Evolutionary conservation across 2,329 filamentous ascomycete species (phyloP).

Genomic region (Aspergillus candidus): DNA sequence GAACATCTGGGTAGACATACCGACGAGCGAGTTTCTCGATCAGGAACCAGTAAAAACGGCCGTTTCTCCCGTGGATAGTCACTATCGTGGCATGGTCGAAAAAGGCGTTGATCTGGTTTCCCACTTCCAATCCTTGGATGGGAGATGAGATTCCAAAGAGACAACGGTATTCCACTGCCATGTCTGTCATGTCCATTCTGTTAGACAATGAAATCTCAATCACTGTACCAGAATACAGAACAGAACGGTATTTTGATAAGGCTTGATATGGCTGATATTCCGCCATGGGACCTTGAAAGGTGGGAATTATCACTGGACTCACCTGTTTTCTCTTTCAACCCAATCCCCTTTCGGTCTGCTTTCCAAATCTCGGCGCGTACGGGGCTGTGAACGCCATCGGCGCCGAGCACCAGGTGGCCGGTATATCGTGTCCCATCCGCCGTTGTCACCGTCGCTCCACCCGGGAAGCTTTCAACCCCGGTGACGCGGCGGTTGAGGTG

Average conservation of each 20-base stretch:
- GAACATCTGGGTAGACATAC: constrained; percentile 16
- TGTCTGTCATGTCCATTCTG: constrained; percentile 1
- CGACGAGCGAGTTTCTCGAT: constrained; percentile 19
- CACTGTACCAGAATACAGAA: no score
- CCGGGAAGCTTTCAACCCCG: constrained; percentile 17
- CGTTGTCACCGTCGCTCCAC: constrained; percentile 26
- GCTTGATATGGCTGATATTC: no score
- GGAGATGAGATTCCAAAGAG: constrained; percentile 25
- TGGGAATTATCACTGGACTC: not conserved
- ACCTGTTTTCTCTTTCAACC: constrained; percentile 8
- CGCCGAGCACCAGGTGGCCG: constrained; percentile 36
- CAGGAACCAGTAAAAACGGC: constrained; percentile 23
- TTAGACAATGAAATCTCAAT: no score
- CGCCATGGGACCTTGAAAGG: no score
- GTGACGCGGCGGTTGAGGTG: constrained; percentile 23
- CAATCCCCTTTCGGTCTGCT: not conserved
- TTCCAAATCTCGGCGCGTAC: constrained; percentile 32
- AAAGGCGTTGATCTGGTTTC: constrained; percentile 16
- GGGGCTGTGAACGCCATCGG: constrained; percentile 40
- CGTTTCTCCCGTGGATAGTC: constrained; percentile 16
- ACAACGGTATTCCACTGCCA: constrained; percentile 23
- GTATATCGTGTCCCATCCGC: constrained; percentile 29
- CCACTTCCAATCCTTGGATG: constrained; percentile 8
- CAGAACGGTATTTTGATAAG: no score
- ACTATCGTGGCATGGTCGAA: constrained; percentile 13